These are phyloP conservation scores for Penicillium chermesinum DNA, from an alignment of 495 filamentous ascomycete genomes.

Conservation along the genomic window DNA sequence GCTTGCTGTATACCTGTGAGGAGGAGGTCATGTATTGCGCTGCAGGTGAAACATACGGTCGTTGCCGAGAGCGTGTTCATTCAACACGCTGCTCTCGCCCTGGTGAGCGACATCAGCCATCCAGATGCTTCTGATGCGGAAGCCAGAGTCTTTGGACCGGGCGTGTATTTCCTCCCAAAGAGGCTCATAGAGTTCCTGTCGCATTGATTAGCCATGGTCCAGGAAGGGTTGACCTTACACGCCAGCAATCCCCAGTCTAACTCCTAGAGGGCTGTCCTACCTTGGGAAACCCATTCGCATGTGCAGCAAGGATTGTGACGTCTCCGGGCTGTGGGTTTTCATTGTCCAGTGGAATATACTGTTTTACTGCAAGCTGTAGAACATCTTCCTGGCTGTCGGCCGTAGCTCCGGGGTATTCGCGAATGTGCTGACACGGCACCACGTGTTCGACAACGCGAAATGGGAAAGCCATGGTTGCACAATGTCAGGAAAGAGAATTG, in stretches of 20 bases:
- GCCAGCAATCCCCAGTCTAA: background rate
- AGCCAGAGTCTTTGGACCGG: slow-evolving; percentile 47
- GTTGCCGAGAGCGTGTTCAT: slow-evolving; percentile 68
- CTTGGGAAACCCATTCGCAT: slow-evolving; percentile 91
- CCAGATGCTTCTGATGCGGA: slow-evolving; percentile 76
- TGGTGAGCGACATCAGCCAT: slow-evolving; percentile 78
- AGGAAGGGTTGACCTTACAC: background rate
- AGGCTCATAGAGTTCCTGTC: slow-evolving; percentile 80
- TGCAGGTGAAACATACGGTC: slow-evolving; percentile 51
- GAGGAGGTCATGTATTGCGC: background rate
- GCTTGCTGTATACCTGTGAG: slow-evolving; percentile 45
- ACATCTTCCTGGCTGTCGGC: slow-evolving; percentile 56
- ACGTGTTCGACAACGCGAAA: slow-evolving; percentile 59
- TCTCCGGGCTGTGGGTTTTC: slow-evolving; percentile 60
- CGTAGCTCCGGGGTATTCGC: slow-evolving; percentile 65
- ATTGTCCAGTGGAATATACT: slow-evolving; percentile 73
- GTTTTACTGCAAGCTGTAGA: slow-evolving; percentile 69
- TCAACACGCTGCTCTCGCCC: slow-evolving; percentile 68
- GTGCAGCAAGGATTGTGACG: slow-evolving; percentile 76
- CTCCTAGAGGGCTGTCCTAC: slow-evolving; percentile 29
- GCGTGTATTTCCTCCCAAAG: slow-evolving; percentile 72
- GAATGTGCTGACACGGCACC: slow-evolving; percentile 61
- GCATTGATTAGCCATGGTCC: background rate
- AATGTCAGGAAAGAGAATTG: background rate
- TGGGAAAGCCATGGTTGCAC: slow-evolving; percentile 15